These are phyloP conservation scores for Russula sp. DNA, from an alignment of 768 basidiomycete genomes.

Conservation along the genomic window DNA sequence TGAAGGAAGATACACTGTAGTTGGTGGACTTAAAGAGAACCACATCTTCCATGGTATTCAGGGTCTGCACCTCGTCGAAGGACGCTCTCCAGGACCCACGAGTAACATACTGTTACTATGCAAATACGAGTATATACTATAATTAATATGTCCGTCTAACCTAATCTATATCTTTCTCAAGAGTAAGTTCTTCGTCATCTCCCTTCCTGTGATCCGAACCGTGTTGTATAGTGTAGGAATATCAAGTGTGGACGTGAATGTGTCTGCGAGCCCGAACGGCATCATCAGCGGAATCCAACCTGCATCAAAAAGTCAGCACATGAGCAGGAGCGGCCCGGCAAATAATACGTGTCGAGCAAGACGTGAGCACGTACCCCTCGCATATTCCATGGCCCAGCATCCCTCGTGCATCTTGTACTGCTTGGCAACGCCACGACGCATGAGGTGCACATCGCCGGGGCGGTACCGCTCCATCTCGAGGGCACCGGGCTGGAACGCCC, in stretches of 20 bases:
- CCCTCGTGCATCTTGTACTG: constrained; percentile 98
- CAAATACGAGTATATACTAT: background rate
- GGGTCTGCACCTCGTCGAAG: no score
- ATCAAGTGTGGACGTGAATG: constrained; percentile 84
- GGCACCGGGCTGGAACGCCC: constrained; percentile 80
- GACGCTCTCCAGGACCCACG: no score
- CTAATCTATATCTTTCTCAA: constrained; percentile 72
- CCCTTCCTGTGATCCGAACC: constrained; percentile 66
- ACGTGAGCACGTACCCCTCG: constrained; percentile 55
- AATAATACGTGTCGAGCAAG: background rate
- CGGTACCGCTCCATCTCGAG: constrained; percentile 82
- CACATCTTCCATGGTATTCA: background rate
- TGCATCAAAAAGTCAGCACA: constrained; percentile 29
- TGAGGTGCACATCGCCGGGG: constrained; percentile 78
- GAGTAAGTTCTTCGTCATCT: constrained; percentile 77
- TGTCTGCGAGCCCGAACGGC: constrained; percentile 88
- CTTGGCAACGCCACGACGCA: constrained; percentile 79
- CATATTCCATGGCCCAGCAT: constrained; percentile 94
- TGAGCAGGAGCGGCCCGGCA: background rate
- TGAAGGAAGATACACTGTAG: background rate
- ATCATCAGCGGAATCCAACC: constrained; percentile 98
- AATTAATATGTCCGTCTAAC: background rate
- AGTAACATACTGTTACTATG: background rate
- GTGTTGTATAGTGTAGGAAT: constrained; percentile 77
- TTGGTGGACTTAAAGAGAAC: background rate